Conservation (phyloP, 805 yeast genomes). For the Hanseniaspora vineae region DNA sequence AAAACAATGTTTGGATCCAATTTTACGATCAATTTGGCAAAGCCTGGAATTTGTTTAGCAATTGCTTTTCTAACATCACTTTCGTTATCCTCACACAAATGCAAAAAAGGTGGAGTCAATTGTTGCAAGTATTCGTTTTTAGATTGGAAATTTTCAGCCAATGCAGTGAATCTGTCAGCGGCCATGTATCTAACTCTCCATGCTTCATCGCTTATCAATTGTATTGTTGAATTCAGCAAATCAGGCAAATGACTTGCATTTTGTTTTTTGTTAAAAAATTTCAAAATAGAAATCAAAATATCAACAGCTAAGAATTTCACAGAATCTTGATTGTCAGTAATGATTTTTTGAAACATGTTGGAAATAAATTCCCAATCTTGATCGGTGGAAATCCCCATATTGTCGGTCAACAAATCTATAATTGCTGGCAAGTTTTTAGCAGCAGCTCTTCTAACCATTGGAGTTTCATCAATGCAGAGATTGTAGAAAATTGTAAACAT, state of each 20-base stretch:
- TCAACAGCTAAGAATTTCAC: constrained; percentile 86
- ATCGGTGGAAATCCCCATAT: constrained; percentile 33
- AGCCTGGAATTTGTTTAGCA: constrained; percentile 47
- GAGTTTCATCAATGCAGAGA: constrained; percentile 80
- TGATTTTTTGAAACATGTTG: constrained; percentile 68
- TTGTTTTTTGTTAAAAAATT: constrained; percentile 45
- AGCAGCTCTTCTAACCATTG: constrained; percentile 95
- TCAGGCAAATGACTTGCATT: constrained; percentile 51
- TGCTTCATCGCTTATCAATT: constrained; percentile 73
- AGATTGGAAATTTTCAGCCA: constrained; percentile 65
- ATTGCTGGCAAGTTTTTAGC: constrained; percentile 72
- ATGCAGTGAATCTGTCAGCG: constrained; percentile 77
- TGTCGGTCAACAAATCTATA: constrained; percentile 44
- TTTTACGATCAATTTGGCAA: background rate
- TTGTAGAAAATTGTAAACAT: constrained; percentile 56
- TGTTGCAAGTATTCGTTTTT: constrained; percentile 81
- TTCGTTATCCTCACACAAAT: constrained; percentile 1
- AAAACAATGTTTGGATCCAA: constrained; percentile 30
- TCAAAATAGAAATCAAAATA: constrained; percentile 69
- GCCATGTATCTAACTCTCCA: constrained; percentile 99
- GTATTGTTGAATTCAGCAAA: constrained; percentile 50
- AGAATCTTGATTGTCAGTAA: constrained; percentile 84
- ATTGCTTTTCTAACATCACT: constrained; percentile 95
- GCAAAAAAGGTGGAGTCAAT: background rate
- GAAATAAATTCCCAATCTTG: constrained; percentile 67